These are phyloP conservation scores for Cicer arietinum DNA, from an alignment of 306 rosid species.

Conservation along the genomic window DNA sequence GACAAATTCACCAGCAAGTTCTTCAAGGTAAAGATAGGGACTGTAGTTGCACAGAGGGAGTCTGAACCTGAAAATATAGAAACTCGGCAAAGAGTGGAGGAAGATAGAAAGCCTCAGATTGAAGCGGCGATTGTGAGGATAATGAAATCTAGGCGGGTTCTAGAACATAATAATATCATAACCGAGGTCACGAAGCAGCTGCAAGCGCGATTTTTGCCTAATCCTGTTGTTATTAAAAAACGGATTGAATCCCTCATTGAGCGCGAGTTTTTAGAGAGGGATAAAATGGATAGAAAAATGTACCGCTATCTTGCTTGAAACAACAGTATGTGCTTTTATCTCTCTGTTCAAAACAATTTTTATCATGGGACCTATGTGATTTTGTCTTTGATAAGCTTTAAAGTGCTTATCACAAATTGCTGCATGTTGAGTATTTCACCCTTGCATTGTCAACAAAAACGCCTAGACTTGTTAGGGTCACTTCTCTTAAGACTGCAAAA, in stretches of 20 bases:
- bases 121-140: slow-evolving; percentile 69
- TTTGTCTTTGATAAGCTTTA: slow-evolving; percentile 44
- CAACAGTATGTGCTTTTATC: slow-evolving; percentile 36
- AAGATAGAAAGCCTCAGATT: slow-evolving; percentile 67
- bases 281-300: slow-evolving; percentile 59
- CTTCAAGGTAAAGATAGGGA: slow-evolving; percentile 64
- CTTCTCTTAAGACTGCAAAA: slow-evolving; percentile 25
- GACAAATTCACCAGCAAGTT: slow-evolving; percentile 65
- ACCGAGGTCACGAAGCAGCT: slow-evolving; percentile 69
- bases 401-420: slow-evolving; percentile 44
- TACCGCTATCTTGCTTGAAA: slow-evolving; percentile 65
- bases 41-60: slow-evolving; percentile 67
- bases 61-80: slow-evolving; percentile 63
- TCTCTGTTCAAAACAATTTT: slow-evolving; percentile 31
- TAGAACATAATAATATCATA: slow-evolving; percentile 61
- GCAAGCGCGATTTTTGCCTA: slow-evolving; percentile 60
- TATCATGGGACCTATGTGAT: slow-evolving; percentile 44
- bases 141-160: slow-evolving; percentile 58
- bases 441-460: slow-evolving; percentile 25
- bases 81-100: slow-evolving; percentile 66
- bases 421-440: slow-evolving; percentile 13
- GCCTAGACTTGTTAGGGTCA: slow-evolving; percentile 17
- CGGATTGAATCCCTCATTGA: slow-evolving; percentile 68
- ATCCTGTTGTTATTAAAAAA: slow-evolving; percentile 60
- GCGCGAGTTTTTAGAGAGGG: slow-evolving; percentile 64